Percentiles rank a stretch among this genome's conserved stretches.
Conservation (phyloP, 495 filamentous ascomycete species). For the Xylaria castorea region DNA sequence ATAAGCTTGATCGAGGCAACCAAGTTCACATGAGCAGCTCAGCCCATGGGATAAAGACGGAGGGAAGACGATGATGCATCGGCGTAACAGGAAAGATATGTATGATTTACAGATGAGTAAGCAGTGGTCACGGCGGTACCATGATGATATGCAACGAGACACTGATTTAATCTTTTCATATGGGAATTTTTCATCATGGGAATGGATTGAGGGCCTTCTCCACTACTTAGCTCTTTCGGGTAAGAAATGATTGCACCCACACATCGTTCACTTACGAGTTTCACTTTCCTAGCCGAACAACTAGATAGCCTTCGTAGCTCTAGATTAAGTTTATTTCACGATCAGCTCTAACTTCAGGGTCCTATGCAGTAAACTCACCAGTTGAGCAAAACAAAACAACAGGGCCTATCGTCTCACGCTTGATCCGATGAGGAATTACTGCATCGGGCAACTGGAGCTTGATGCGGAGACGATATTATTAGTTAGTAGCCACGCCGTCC, state of each 20-base stretch:
- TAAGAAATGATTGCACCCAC: not conserved
- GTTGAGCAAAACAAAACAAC: not conserved
- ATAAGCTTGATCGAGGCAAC: not conserved
- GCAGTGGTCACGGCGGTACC: not conserved
- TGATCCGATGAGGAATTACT: constrained; percentile 25
- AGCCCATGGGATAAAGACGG: not conserved
- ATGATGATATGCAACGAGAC: not conserved
- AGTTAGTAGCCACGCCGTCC: not conserved
- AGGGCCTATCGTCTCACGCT: constrained; percentile 4
- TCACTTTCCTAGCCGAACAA: not conserved
- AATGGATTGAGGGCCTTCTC: not conserved
- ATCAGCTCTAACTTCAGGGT: not conserved
- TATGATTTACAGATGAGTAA: not conserved
- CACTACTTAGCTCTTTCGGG: not conserved
- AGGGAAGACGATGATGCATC: not conserved
- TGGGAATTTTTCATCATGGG: not conserved
- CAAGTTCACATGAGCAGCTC: not conserved
- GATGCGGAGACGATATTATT: constrained; percentile 5
- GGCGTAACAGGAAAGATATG: not conserved
- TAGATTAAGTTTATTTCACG: not conserved
- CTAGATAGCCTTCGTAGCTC: not conserved
- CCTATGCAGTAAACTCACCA: not conserved
- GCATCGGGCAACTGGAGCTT: constrained; percentile 22
- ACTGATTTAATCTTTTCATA: not conserved
- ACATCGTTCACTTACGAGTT: not conserved